Base-by-base conservation (phyloP, 495 filamentous ascomycete species). In the Xylaria sp. region DNA sequence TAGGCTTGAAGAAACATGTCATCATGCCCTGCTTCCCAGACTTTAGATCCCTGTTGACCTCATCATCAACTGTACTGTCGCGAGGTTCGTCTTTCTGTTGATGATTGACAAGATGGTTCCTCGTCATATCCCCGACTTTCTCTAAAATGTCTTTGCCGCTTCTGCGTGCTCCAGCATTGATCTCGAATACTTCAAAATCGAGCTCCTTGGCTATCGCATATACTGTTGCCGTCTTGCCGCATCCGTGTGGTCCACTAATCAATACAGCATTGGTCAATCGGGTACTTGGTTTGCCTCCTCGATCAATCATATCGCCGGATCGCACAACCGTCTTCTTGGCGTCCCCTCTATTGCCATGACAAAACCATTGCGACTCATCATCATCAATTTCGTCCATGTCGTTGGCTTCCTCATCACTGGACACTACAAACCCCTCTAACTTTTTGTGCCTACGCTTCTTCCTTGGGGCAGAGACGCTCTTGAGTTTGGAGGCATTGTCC, bases 171-270 rank as follows among this genome's bases (percentile, higher is more conserved):
- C 93, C 88, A 7, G 95, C 78, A 72, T 97, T 97, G 75, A 99
- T 93, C 80, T 99, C 97, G 74, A 98, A 98, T 6, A 99, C 89
- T 69, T 97, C 93, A 78, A 95, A 98, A 26, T 90, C 95, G 29
- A 97, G 87, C 82, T 99, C 96, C 74, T 94, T 96, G 2, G 97
- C 96, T n/a, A 94, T 92, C 5, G 97, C 97, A 80, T 97, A 94
- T 0, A 97, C 90, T 1, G 93, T 90, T 19, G 97, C 95, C 15
- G 94, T 97, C 80, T 99, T 99, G 9, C 97, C 97, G 77, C 91
- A 97, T 2, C 97, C 97, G 68, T 89, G 83, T 1, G 96, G 94
- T 6, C 97, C 97, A 76, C 94, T 98, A 37, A 99, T 85, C 7
- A 99, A 80, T 35, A 97, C 88, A 2, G 90, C 88, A 71, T 90